Conservation (phyloP, 306 rosid genomes). For the Sechiopsis laciniata region DNA sequence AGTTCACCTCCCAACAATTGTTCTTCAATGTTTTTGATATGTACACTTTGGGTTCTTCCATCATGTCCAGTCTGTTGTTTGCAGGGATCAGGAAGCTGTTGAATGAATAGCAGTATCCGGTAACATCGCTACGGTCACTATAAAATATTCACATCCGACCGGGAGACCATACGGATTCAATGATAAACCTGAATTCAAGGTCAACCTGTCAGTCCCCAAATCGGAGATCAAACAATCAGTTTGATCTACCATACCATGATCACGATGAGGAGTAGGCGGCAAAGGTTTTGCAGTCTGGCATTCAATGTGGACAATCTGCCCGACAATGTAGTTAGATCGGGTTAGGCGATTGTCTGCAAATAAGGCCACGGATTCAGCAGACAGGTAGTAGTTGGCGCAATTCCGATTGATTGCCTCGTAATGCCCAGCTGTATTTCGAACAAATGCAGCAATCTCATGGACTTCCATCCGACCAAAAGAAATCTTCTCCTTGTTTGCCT, state of each 20-base stretch:
- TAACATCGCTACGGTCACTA: slow-evolving; percentile 96
- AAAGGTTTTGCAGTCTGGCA: slow-evolving; percentile 61
- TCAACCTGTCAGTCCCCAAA: slow-evolving; percentile 54
- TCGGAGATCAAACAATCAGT: slow-evolving; percentile 37
- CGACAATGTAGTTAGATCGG: slow-evolving; percentile 86
- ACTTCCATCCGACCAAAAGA: slow-evolving; percentile 79
- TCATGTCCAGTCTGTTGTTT: slow-evolving; percentile 69
- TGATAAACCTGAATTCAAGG: slow-evolving; percentile 93
- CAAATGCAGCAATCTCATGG: slow-evolving; percentile 90
- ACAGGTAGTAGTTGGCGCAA: slow-evolving; percentile 70
- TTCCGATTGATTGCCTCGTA: slow-evolving; percentile 83
- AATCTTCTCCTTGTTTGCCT: slow-evolving; percentile 96
- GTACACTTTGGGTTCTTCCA: slow-evolving; percentile 81
- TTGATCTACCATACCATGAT: slow-evolving; percentile 41
- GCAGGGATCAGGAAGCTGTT: slow-evolving; percentile 94
- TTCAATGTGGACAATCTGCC: slow-evolving; percentile 97
- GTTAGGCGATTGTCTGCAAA: slow-evolving; percentile 70
- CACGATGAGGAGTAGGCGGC: slow-evolving; percentile 29
- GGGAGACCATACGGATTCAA: slow-evolving; percentile 81
- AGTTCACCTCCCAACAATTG: slow-evolving; percentile 43
- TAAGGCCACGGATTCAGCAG: slow-evolving; percentile 83
- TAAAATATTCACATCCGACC: slow-evolving; percentile 89
- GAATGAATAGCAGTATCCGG: slow-evolving; percentile 89
- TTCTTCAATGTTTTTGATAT: slow-evolving; percentile 41
- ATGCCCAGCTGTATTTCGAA: slow-evolving; percentile 62